Conservation (phyloP, 768 basidiomycete species). For the Trametes coccinea region DNA sequence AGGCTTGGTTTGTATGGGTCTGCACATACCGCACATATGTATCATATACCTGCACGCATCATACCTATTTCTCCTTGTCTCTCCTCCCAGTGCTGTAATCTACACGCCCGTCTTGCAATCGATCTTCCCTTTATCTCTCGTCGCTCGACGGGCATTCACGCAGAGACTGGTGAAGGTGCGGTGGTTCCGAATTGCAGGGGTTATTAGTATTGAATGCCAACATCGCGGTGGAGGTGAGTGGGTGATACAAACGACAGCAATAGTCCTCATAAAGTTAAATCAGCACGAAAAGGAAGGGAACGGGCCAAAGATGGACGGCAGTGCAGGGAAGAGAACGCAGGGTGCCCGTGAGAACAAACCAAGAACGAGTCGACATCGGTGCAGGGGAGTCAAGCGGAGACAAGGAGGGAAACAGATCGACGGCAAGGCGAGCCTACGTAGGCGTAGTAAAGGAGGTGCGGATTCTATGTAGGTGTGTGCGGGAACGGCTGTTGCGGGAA, state of each 20-base stretch:
- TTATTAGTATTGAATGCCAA: constrained; percentile 17
- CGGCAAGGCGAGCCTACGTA: too few species aligned
- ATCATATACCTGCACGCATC: constrained; percentile 17
- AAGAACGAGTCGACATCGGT: neutral
- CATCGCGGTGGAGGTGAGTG: neutral
- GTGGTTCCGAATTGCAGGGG: neutral
- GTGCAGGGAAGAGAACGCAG: neutral
- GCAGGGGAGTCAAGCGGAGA: neutral
- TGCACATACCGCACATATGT: constrained; percentile 8
- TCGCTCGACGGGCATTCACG: neutral
- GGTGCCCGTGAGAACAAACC: neutral
- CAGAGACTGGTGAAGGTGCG: neutral
- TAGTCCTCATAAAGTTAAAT: constrained; percentile 23
- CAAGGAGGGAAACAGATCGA: neutral
- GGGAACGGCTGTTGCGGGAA: neutral
- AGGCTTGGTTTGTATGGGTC: constrained; percentile 13
- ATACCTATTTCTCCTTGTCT: constrained; percentile 2
- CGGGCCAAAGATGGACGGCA: neutral
- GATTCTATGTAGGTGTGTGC: too few species aligned
- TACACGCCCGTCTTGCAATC: neutral
- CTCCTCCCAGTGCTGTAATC: constrained; percentile 5
- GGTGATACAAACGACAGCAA: constrained; percentile 21
- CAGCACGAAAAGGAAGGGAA: neutral
- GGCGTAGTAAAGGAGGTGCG: too few species aligned
- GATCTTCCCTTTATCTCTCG: neutral